Evolutionary conservation across 352 stramenopile species (phyloP).

Genomic region (Phytopythium helicoides): DNA sequence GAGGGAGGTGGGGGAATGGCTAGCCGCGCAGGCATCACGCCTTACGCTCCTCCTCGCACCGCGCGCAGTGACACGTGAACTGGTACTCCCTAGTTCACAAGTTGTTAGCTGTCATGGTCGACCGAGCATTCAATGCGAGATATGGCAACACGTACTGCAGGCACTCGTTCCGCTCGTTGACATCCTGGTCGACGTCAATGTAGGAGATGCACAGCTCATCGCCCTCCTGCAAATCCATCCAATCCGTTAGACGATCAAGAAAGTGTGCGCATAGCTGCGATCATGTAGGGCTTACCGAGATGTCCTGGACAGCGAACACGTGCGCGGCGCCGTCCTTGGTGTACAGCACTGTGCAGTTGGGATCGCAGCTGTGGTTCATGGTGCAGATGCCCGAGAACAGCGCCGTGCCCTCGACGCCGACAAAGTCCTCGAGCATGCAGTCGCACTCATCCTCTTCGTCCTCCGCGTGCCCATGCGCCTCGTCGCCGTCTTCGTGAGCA

Average conservation of each 20-base stretch:
- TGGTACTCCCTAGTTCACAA: slow-evolving; percentile 65
- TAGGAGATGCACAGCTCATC: slow-evolving; percentile 97
- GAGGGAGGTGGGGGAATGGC: background rate
- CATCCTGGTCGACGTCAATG: slow-evolving; percentile 86
- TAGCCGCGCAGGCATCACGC: slow-evolving; percentile 8
- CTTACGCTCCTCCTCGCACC: slow-evolving; percentile 61
- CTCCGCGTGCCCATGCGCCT: slow-evolving; percentile 35
- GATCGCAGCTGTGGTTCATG: slow-evolving; percentile 96
- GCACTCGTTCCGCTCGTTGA: slow-evolving; percentile 76
- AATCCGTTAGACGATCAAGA: slow-evolving; percentile 5
- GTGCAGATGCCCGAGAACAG: slow-evolving; percentile 92
- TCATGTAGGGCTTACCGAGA: slow-evolving; percentile 31
- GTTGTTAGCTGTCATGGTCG: background rate
- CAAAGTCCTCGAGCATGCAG: slow-evolving; percentile 80
- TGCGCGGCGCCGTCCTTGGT: slow-evolving; percentile 70
- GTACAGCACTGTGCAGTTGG: slow-evolving; percentile 92
- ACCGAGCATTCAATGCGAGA: too few relatives aligned
- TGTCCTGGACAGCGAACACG: slow-evolving; percentile 71
- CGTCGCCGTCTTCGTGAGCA: slow-evolving; percentile 26
- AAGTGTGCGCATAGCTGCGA: background rate
- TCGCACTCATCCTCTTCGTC: slow-evolving; percentile 41
- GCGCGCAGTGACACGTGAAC: slow-evolving; percentile 68
- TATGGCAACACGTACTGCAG: slow-evolving; percentile 53
- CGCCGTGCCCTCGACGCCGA: slow-evolving; percentile 93
- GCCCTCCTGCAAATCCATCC: slow-evolving; percentile 36